Evolutionary conservation across 139 green algal genomes (phyloP).

Genomic region (Chlamydomonas sp.): DNA sequence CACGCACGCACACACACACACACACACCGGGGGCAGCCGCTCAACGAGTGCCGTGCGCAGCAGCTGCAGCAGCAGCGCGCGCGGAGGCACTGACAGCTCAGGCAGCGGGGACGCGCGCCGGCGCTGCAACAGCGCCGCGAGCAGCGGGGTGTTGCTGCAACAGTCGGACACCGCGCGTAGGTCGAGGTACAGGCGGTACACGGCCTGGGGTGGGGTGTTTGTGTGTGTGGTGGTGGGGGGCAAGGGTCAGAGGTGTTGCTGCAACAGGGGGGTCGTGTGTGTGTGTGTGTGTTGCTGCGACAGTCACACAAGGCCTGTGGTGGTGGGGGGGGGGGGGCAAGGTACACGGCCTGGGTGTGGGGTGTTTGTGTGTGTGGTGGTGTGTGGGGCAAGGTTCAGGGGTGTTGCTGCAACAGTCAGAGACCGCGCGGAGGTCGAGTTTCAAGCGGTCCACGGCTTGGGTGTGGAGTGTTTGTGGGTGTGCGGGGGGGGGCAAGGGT

Average conservation of each 20-base stretch:
- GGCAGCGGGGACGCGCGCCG: background rate
- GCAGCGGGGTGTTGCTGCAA: slow-evolving; percentile 1
- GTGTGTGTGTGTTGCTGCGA: background rate
- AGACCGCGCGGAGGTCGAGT: slow-evolving; percentile 5
- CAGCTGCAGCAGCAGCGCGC: background rate
- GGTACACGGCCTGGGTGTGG: background rate
- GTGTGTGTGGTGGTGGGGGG: background rate
- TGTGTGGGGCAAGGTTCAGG: background rate
- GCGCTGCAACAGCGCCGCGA: slow-evolving; percentile 10
- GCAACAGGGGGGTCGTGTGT: background rate
- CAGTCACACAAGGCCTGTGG: background rate
- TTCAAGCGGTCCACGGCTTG: slow-evolving; percentile 11
- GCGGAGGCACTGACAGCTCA: background rate
- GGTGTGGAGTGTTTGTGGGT: no score
- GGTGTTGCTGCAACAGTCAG: background rate
- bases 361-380: background rate
- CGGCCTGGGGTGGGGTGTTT: background rate
- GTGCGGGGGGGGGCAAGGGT: background rate
- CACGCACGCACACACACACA: no score
- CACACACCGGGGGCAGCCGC: no score
- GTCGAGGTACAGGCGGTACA: slow-evolving; percentile 17
- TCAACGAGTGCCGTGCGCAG: no score
- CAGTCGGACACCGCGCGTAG: background rate
- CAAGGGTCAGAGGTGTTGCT: background rate
- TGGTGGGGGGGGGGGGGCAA: background rate